Percentiles rank a stretch among this genome's conserved stretches.
These are phyloP conservation scores for Beauveria australis DNA, from an alignment of 2,329 filamentous ascomycete genomes.

Conservation along the genomic window DNA sequence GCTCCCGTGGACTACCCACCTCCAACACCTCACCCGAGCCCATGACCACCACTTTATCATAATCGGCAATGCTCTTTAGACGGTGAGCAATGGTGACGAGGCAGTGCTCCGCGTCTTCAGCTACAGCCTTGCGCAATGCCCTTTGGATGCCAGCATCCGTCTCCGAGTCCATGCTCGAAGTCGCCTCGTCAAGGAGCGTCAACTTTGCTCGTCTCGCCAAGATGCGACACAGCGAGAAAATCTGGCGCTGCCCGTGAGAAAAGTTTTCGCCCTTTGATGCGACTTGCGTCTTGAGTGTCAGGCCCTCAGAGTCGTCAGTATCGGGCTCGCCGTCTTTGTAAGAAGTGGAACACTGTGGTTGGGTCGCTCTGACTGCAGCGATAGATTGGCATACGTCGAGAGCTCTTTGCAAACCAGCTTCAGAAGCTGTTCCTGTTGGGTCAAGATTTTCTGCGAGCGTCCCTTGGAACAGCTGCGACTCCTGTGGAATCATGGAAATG, in stretches of 20 bases:
- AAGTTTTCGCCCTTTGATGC: slow-evolving; percentile 47
- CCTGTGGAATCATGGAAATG: slow-evolving; percentile 51
- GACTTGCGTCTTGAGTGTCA: slow-evolving; percentile 37
- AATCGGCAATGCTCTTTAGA: slow-evolving; percentile 50
- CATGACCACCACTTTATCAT: slow-evolving; percentile 51
- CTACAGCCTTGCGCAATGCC: slow-evolving; percentile 38
- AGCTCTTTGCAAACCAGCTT: slow-evolving; percentile 46
- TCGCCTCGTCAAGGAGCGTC: slow-evolving; percentile 51
- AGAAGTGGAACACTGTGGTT: slow-evolving; percentile 19
- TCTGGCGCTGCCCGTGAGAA: slow-evolving; percentile 49
- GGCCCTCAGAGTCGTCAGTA: slow-evolving; percentile 18
- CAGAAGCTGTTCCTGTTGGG: slow-evolving; percentile 48
- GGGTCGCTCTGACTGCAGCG: slow-evolving; percentile 37
- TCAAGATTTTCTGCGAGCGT: slow-evolving; percentile 52
- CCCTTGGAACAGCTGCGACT: slow-evolving; percentile 50
- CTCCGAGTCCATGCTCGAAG: slow-evolving; percentile 50
- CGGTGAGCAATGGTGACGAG: slow-evolving; percentile 52
- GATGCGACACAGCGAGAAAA: slow-evolving; percentile 49
- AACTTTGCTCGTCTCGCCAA: slow-evolving; percentile 46
- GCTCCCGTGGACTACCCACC: slow-evolving; percentile 40
- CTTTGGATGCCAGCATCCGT: slow-evolving; percentile 48
- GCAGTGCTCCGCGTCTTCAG: slow-evolving; percentile 36
- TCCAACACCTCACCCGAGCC: slow-evolving; percentile 44
- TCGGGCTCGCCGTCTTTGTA: slow-evolving; percentile 10
- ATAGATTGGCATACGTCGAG: slow-evolving; percentile 55